phyloP scores from a whole-genome alignment of 2,329 filamentous ascomycete genomes.

The Aspergillus sp. region DNA sequence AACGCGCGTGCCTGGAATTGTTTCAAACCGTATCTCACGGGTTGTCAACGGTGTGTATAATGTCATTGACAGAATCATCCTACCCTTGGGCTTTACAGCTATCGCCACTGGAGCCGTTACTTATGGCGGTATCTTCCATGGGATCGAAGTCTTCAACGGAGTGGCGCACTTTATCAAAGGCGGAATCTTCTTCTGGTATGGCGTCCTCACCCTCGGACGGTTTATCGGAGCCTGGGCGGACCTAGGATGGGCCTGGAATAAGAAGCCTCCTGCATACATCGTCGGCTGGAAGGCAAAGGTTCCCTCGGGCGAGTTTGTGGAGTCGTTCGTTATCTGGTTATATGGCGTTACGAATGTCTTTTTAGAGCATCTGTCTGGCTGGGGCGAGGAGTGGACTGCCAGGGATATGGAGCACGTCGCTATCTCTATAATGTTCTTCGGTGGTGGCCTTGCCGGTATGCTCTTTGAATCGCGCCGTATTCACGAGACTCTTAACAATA shows the following conservation, averaged over 20 bases:
- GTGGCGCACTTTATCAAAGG: conserved; percentile 94
- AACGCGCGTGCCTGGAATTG: conserved; percentile 55
- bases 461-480: conserved; percentile 74
- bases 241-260: conserved; percentile 93
- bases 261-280: conserved; percentile 62
- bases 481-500: conserved; percentile 56
- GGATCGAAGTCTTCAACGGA: conserved; percentile 76
- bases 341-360: conserved; percentile 92
- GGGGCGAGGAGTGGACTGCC: conserved; percentile 70
- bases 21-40: conserved; percentile 58
- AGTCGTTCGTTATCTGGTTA: conserved; percentile 84
- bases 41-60: conserved; percentile 62
- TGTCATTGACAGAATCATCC: conserved; percentile 71
- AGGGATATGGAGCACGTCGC: conserved; percentile 88
- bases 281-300: conserved; percentile 61
- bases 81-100: conserved; percentile 74
- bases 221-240: conserved; percentile 91
- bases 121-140: conserved; percentile 72
- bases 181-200: conserved; percentile 92
- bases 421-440: conserved; percentile 91
- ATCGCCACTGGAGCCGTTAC: conserved; percentile 73
- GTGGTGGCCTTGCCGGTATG: conserved; percentile 85
- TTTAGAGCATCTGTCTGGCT: conserved; percentile 78
- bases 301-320: conserved; percentile 82
- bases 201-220: conserved; percentile 79